These are phyloP conservation scores for Exobasidium cylindrosporum DNA, from an alignment of 1,284 basidiomycete species.

Conservation along the genomic window DNA sequence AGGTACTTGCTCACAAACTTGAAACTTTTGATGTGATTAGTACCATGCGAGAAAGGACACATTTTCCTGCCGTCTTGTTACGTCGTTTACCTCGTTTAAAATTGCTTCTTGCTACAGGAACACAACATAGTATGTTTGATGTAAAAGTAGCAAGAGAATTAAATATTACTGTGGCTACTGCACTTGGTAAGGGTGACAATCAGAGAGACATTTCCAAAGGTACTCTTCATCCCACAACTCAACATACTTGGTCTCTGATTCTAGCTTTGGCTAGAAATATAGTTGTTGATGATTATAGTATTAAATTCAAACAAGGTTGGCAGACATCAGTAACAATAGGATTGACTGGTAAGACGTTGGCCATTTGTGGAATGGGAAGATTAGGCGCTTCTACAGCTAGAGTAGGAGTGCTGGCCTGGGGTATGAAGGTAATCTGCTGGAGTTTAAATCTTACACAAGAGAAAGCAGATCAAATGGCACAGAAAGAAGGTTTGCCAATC, in stretches of 20 bases:
- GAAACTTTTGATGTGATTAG: not conserved
- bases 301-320: not conserved
- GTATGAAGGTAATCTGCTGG: constrained; percentile 6
- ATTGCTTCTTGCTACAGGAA: not conserved
- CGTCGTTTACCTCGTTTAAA: not conserved
- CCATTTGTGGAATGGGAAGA: not conserved
- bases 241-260: constrained; percentile 2
- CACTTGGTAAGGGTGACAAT: not conserved
- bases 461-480: not conserved
- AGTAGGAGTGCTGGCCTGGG: not conserved
- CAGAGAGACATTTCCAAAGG: constrained; percentile 1
- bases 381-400: constrained; percentile 1
- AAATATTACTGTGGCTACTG: not conserved
- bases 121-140: not conserved
- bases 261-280: not conserved
- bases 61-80: constrained; percentile 1
- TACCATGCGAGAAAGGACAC: constrained; percentile 3
- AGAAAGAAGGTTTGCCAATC: not conserved
- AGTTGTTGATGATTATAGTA: not conserved
- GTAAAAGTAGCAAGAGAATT: not conserved
- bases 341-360: constrained; percentile 2
- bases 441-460: not conserved
- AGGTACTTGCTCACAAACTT: not conserved
- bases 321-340: not conserved
- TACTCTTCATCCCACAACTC: not conserved